These are phyloP conservation scores for Xylaria hypoxylon DNA, from an alignment of 2,329 filamentous ascomycete genomes.

Conservation along the genomic window DNA sequence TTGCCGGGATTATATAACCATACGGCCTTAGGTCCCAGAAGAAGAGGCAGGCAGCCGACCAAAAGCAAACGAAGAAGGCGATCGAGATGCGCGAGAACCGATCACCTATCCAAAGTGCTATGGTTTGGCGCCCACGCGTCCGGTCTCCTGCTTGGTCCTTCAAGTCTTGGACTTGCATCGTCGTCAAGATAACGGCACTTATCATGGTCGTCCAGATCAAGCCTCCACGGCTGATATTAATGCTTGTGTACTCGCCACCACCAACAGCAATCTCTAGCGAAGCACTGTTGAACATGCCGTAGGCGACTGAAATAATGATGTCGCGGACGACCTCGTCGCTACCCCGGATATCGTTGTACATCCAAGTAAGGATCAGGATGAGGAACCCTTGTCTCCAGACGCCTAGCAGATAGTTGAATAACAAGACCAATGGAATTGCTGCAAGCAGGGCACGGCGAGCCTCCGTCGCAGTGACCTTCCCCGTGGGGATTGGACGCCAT, in stretches of 20 bases:
- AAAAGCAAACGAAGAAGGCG: slow-evolving; percentile 39
- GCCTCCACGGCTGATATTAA: slow-evolving; percentile 37
- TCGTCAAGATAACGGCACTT: slow-evolving; percentile 45
- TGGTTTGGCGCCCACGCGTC: slow-evolving; percentile 42
- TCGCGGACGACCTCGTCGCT: slow-evolving; percentile 44
- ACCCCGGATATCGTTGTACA: slow-evolving; percentile 47
- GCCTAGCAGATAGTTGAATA: slow-evolving; percentile 41
- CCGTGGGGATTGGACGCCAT: slow-evolving; percentile 47
- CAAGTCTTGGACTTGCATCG: slow-evolving; percentile 47
- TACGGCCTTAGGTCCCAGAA: slow-evolving; percentile 39
- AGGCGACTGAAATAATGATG: slow-evolving; percentile 43
- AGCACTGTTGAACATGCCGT: slow-evolving; percentile 44
- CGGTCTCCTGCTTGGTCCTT: slow-evolving; percentile 46
- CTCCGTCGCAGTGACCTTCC: slow-evolving; percentile 38
- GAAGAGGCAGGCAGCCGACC: slow-evolving; percentile 35
- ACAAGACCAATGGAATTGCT: slow-evolving; percentile 40
- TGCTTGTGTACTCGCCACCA: slow-evolving; percentile 33
- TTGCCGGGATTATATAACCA: slow-evolving; percentile 27
- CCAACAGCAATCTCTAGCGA: slow-evolving; percentile 43
- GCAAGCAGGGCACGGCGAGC: slow-evolving; percentile 45
- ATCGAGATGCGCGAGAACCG: slow-evolving; percentile 37
- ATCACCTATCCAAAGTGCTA: slow-evolving; percentile 44
- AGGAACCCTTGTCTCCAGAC: slow-evolving; percentile 42
- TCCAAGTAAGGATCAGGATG: slow-evolving; percentile 42
- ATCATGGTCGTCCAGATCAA: slow-evolving; percentile 42